phyloP scores from a whole-genome alignment of 768 basidiomycete genomes.

The Tricholoma sp. region DNA sequence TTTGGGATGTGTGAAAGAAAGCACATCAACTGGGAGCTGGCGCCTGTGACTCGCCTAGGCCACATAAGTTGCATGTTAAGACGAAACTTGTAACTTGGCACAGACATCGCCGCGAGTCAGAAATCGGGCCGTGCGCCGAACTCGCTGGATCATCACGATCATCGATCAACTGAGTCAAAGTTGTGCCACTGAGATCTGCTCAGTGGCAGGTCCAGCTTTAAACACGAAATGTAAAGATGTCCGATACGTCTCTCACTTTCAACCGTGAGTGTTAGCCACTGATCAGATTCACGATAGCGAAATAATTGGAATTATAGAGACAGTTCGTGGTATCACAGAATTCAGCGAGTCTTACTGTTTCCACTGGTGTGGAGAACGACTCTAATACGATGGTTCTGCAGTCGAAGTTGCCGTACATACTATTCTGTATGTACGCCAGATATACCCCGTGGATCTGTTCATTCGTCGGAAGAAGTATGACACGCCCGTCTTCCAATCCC shows the following conservation, averaged over 20 bases:
- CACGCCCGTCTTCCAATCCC: constrained; percentile 86
- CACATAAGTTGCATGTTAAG: too few relatives aligned
- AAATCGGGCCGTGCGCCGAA: too few relatives aligned
- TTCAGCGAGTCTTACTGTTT: constrained; percentile 54
- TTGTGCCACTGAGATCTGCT: too few relatives aligned
- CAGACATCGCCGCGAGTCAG: too few relatives aligned
- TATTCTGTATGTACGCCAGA: constrained; percentile 84
- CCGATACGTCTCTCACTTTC: constrained; percentile 28
- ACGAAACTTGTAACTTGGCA: too few relatives aligned
- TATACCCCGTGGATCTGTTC: constrained; percentile 89
- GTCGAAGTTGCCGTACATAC: constrained; percentile 94
- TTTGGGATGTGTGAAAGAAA: too few relatives aligned
- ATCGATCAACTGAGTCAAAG: too few relatives aligned
- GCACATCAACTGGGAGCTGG: too few relatives aligned
- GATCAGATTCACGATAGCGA: background rate
- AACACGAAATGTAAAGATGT: constrained; percentile 14
- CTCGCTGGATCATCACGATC: too few relatives aligned
- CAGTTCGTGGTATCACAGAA: constrained; percentile 59
- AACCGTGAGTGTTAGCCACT: constrained; percentile 23
- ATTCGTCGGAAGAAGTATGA: constrained; percentile 85
- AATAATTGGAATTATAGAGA: constrained; percentile 38
- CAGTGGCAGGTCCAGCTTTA: background rate
- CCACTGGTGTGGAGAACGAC: background rate
- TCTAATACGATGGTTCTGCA: constrained; percentile 22
- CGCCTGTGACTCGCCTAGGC: too few relatives aligned